Evolutionary conservation across 1,284 basidiomycete genomes (phyloP).

Genomic region (Afroboletus lepidellus): DNA sequence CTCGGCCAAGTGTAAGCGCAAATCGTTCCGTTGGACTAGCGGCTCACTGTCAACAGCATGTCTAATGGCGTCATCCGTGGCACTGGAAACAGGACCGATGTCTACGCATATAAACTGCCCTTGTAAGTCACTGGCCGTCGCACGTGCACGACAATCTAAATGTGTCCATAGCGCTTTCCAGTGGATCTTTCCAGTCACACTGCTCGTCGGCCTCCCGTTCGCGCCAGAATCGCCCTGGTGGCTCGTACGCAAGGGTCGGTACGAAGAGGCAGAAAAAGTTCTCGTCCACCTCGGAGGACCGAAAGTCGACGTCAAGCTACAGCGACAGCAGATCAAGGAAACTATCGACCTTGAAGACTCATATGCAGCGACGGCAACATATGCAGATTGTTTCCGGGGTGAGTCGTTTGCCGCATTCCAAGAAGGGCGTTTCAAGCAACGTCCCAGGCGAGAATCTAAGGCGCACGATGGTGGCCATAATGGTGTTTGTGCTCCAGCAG

Average conservation of each 20-base stretch:
- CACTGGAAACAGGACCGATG: slow-evolving; percentile 21
- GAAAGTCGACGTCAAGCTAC: slow-evolving; percentile 18
- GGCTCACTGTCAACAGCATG: slow-evolving; percentile 17
- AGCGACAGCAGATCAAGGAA: slow-evolving; percentile 27
- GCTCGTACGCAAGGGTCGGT: no score
- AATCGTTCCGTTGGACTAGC: no score
- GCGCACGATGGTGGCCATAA: slow-evolving; percentile 32
- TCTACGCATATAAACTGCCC: slow-evolving; percentile 29
- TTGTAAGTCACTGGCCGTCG: no score
- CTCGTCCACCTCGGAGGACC: slow-evolving; percentile 38
- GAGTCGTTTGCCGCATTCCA: not conserved
- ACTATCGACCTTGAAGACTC: slow-evolving; percentile 30
- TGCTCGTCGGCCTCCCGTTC: slow-evolving; percentile 34
- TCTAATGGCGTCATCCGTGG: slow-evolving; percentile 30
- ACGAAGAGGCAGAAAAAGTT: slow-evolving; percentile 50
- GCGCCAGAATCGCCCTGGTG: slow-evolving; percentile 64
- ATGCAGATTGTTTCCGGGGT: slow-evolving; percentile 31
- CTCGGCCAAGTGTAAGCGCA: slow-evolving; percentile 28
- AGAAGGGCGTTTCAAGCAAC: not conserved
- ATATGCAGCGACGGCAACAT: slow-evolving; percentile 22
- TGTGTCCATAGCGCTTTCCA: slow-evolving; percentile 25
- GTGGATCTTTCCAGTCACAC: slow-evolving; percentile 30
- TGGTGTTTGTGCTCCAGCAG: slow-evolving; percentile 34
- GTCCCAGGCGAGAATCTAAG: slow-evolving; percentile 24
- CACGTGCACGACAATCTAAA: no score